A percentile compares a stretch with the other conserved stretches of the same genome.
Conservation (phyloP, 129 eudicot species). For the Heracleum sosnowskyi region DNA sequence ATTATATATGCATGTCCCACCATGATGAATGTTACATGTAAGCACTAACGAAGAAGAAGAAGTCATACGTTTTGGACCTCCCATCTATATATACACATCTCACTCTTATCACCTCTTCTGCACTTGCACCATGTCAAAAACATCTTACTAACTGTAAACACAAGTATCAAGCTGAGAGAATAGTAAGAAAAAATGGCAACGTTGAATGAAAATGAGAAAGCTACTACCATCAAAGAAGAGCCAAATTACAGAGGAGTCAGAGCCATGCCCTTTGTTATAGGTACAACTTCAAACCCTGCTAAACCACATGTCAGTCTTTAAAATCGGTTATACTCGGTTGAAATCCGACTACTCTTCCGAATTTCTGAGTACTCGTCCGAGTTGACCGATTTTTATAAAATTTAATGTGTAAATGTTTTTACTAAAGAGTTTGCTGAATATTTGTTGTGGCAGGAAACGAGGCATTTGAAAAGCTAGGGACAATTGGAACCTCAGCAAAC, state of each 20-base stretch:
- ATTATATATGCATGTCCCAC: background rate
- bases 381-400: too few species aligned
- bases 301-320: too few species aligned
- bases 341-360: too few species aligned
- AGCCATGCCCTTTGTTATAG: constrained; percentile 11
- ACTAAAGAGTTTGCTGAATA: background rate
- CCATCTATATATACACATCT: background rate
- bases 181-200: background rate
- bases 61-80: background rate
- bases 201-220: background rate
- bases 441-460: constrained; percentile 11
- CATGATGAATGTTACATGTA: background rate
- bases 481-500: constrained; percentile 13
- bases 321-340: too few species aligned
- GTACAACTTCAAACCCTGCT: background rate
- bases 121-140: background rate
- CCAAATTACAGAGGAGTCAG: constrained; percentile 11
- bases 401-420: background rate
- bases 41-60: background rate
- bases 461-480: constrained; percentile 23
- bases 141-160: background rate
- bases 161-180: background rate
- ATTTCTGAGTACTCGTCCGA: too few species aligned
- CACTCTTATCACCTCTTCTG: background rate
- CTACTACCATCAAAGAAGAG: background rate